Conservation (phyloP, 768 basidiomycete species). For the Leccinum variicolor region DNA sequence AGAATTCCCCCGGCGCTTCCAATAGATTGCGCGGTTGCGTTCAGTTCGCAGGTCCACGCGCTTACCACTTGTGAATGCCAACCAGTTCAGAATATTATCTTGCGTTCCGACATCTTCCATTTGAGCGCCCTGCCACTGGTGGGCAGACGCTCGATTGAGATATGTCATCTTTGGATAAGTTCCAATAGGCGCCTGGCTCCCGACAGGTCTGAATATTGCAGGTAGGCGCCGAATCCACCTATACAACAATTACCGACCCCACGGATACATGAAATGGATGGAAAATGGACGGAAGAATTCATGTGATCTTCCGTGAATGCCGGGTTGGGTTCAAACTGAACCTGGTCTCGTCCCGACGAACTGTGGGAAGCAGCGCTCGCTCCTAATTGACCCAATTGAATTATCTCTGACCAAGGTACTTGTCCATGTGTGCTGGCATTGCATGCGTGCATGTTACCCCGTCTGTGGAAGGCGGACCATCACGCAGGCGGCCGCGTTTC, state of each 20-base stretch:
- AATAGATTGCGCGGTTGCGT: neutral
- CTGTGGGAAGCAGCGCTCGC: neutral
- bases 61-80: slow-evolving; percentile 6
- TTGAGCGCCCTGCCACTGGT: neutral
- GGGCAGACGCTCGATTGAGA: neutral
- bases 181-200: neutral
- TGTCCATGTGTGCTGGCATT: neutral
- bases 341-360: neutral
- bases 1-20: neutral
- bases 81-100: neutral
- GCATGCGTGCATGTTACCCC: neutral
- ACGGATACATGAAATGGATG: neutral
- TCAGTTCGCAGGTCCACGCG: neutral
- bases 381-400: neutral
- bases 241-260: neutral
- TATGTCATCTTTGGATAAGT: neutral
- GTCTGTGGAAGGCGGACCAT: neutral
- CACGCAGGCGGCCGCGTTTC: neutral
- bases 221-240: neutral
- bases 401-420: neutral
- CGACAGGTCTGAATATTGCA: neutral
- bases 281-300: neutral
- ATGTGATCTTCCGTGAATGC: neutral
- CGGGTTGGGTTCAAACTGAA: neutral
- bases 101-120: neutral